Evolutionary conservation across 2,329 filamentous ascomycete species (phyloP), one percentile per base, ranked within the genome.

Genomic region (Phaeosphaeriaceae sp.): DNA sequence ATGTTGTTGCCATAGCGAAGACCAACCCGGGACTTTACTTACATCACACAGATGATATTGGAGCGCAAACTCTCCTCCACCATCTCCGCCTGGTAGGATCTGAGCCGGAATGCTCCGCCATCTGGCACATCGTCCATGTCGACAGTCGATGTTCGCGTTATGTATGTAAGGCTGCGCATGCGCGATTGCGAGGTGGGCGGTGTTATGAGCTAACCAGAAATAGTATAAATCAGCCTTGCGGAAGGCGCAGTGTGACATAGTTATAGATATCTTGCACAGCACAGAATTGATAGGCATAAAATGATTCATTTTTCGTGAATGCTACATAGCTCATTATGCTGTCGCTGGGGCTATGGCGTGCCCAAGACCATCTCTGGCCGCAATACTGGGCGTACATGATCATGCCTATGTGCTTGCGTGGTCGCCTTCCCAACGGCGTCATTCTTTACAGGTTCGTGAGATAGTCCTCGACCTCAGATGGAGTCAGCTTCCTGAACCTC

Each of bases 381-480:
- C 57, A 51, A 53, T 61, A 51, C 60, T 57, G 20, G 9, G 13
- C 11, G 45, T 13, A 41, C 20, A n/a, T 25, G 7, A 44, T 31
- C 36, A n/a, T 42, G 22, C 31, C 19, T 19, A n/a, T 47, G 36
- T 20, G 9, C 11, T 25, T 3, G 15, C 21, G 21, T 13, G 17
- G 13, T 25, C 6, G 42, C 45, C 22, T n/a, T 44, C 45, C 17
- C 45, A 7, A 25, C 15, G 22, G 10, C 17, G 15, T 6, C 52
- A 24, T 25, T 44, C 54, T 65, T 88, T 86, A 98, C 86, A 99
- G 88, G 86, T 97, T 98, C 79, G 95, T 98, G 80, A 99, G 84
- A 83, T 99, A 99, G 80, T 99, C 95, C 84, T 99, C 95, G 76
- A 99, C 98, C 83, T 99, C 95, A 82, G 97, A 92, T 74, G 96